Evolutionary conservation across 441 rosid genomes (phyloP), one percentile per base, ranked within the genome.

Genomic region (Theobroma grandiflorum): DNA sequence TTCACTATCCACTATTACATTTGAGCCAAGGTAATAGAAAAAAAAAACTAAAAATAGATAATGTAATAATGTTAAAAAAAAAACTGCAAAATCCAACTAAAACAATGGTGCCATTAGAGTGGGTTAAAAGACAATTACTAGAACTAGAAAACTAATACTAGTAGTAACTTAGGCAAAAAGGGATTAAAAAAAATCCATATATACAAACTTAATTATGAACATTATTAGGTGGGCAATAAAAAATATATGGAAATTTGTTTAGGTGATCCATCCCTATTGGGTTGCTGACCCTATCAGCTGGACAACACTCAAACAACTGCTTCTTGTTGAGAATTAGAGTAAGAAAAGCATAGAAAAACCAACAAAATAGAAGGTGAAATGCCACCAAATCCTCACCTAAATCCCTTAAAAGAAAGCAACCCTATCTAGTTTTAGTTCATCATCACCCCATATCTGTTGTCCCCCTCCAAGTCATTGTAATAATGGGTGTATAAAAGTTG

Each of bases 371-470:
- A 92, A 76, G 86, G 80, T 71, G 94, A 88, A 80, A 82, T 76
- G 74, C 33, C 76, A 88, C 91, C 92, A 80, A 88, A 88, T 81
- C 70, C 71, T 61, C 76, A 83, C 89, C 90, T 73, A 84, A 78
- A 80, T 55, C 80, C 58, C 77, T 1, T 42, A 40, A 18, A 9
- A 2, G 31, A 53, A 20, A 18, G 62, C 40, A 72, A 11, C 65
- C 6, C 0, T 18, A 47, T 4, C 16, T 61, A 68, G 26, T 71
- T 33, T 16, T 55, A 18, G 15, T 20, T 35, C 20, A 18, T 2
- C 9, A 2, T 7, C 31, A 35, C 5, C 11, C 22, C 59, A 33
- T 31, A 37, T 57, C 38, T 74, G 22, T 67, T 67, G 1, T 38
- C 18, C 20, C 43, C n/a, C 14, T 20, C 2, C 26, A 74, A 74